Evolutionary conservation across 1,284 basidiomycete species (phyloP), one percentile per base, ranked within the genome.

Genomic region (Bondarzewia mesenterica): DNA sequence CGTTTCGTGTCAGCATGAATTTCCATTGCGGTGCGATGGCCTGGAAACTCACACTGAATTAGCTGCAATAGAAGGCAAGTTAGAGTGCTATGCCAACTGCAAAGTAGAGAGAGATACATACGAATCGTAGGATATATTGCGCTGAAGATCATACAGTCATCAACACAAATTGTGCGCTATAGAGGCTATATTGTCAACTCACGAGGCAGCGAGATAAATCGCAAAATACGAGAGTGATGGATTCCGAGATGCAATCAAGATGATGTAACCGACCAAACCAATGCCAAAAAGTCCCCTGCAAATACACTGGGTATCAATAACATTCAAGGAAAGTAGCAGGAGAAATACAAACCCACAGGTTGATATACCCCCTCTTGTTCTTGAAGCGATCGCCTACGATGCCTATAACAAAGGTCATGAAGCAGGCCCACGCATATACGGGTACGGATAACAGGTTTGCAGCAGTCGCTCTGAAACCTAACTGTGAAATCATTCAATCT

Each of bases 361-460:
- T 78, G 45, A 78, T 65, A 47, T 68, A 63, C 3, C 66, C 73
- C 29, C 77, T 62, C n/a, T 64, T 63, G 18, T 64, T 63, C 18
- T 70, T 70, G 20, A 68, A 60, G 7, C 69, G 65, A 53, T 78
- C 77, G 10, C 73, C 76, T 8, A 69, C 51, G 48, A 74, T 66
- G 3, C 78, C 78, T 37, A 80, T 63, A 21, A 62, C 46, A 32
- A 72, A 59, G 0, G 77, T 78, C 46, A 76, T 60, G 22, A 78
- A 60, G 53, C 77, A 77, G 15, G 71, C 68, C 65, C 69, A 74
- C 15, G 65, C 66, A 51, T 77, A 77, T 8, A 77, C 72, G 2
- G 74, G 72, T 0, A 76, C 73, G n/a, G 72, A 72, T 8, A 80
- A 61, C 16, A 80, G 59, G 57, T 81, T 78, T 3, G 78, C 76